Percentiles rank a stretch among this genome's conserved stretches.
Conservation (phyloP, 495 filamentous ascomycete genomes). For the Immersiella caudata region DNA sequence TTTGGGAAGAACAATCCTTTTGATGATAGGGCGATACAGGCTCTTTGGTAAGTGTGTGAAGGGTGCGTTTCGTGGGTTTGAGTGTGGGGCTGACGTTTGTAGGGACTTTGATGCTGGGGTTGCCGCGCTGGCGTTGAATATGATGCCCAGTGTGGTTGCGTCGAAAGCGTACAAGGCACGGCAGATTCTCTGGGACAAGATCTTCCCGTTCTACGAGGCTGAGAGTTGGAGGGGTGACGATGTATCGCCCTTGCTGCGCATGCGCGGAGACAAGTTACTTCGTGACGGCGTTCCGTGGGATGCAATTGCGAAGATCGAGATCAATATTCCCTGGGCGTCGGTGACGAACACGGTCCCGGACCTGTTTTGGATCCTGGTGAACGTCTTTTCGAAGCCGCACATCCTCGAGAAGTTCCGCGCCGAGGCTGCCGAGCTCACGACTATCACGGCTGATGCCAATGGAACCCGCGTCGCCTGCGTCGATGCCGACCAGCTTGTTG, state of each 20-base stretch:
- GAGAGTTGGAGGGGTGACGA: conserved; percentile 5
- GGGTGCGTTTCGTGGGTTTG: too few relatives aligned
- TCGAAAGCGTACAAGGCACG: conserved; percentile 29
- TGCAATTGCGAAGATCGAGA: conserved; percentile 21
- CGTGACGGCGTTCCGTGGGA: conserved; percentile 1
- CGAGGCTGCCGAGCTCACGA: conserved; percentile 19
- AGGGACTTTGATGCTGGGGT: conserved; percentile 48
- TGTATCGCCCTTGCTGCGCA: conserved; percentile 8
- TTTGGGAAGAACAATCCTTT: conserved; percentile 46
- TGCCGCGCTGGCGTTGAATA: conserved; percentile 38
- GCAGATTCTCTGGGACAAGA: not conserved
- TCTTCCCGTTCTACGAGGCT: conserved; percentile 1
- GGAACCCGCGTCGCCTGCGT: not conserved
- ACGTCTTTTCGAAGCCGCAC: conserved; percentile 22
- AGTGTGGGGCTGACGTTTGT: conserved; percentile 13
- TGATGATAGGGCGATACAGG: conserved; percentile 28
- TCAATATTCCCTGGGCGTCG: conserved; percentile 17
- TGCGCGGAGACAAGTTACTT: conserved; percentile 7
- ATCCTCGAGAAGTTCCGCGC: conserved; percentile 17
- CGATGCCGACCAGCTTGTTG: conserved; percentile 9
- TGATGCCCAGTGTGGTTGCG: conserved; percentile 40
- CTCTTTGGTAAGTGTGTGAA: conserved; percentile 28
- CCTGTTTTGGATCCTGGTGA: conserved; percentile 25
- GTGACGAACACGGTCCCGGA: conserved; percentile 30
- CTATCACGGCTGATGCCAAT: not conserved